A percentile compares a stretch with the other conserved stretches of the same genome.
phyloP scores from a whole-genome alignment of 148 eudicot species.

The Nepenthes gracilis region DNA sequence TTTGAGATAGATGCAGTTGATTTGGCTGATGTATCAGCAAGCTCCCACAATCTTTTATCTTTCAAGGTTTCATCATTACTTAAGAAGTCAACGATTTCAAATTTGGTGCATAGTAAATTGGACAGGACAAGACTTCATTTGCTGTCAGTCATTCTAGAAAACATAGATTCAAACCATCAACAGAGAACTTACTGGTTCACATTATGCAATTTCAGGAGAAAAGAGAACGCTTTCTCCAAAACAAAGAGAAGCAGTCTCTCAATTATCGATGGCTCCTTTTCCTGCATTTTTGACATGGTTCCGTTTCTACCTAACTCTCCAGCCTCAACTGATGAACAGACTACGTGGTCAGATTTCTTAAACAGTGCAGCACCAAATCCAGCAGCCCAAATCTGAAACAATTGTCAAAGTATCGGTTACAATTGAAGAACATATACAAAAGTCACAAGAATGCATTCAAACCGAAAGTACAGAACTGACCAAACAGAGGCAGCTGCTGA shows the following conservation, averaged over 20 bases:
- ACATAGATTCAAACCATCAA: background rate
- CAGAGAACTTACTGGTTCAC: constrained; percentile 48
- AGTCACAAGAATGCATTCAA: background rate
- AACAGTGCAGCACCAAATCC: constrained; percentile 87
- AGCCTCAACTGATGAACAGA: constrained; percentile 23
- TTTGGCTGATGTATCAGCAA: too few relatives aligned
- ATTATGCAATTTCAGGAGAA: constrained; percentile 52
- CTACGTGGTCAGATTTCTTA: constrained; percentile 59
- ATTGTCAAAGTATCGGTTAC: background rate
- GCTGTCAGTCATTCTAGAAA: too few relatives aligned
- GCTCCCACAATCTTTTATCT: too few relatives aligned
- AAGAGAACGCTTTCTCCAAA: constrained; percentile 67
- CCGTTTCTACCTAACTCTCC: constrained; percentile 14
- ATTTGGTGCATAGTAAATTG: too few relatives aligned
- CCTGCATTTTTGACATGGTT: constrained; percentile 16
- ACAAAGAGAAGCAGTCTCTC: constrained; percentile 38
- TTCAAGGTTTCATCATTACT: too few relatives aligned
- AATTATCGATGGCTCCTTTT: constrained; percentile 28
- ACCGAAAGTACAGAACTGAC: background rate
- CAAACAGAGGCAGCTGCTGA: too few relatives aligned
- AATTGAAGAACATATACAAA: background rate
- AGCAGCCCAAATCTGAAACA: constrained; percentile 87
- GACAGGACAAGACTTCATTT: too few relatives aligned
- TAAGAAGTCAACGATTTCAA: too few relatives aligned
- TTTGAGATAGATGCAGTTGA: too few relatives aligned